Evolutionary conservation across 2,329 filamentous ascomycete species (phyloP), one percentile per base, ranked within the genome.

Genomic region (Aspergillus tanneri): DNA sequence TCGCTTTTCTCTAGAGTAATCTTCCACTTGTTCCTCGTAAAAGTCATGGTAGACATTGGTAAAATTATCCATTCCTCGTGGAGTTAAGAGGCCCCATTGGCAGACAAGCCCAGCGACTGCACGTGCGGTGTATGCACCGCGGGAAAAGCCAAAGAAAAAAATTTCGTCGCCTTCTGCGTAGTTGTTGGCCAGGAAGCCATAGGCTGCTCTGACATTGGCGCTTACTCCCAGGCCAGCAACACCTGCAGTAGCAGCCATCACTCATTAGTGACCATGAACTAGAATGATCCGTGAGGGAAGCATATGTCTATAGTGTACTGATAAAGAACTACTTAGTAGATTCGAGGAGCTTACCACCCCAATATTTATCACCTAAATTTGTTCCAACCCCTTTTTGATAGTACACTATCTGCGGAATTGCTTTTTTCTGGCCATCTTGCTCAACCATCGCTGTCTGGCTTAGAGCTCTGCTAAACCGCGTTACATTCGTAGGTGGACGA

Each of bases 151-250:
- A 45, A 76, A 72, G 49, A 77, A 71, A 57, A 74, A 75, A 41
- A 77, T 74, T 53, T 77, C 69, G 44, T 77, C 78, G 46, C 77
- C 77, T 0, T 69, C 69, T n/a, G 71, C 64, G 54, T 75, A 80
- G 60, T 80, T 81, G 46, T 75, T 75, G n/a, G 73, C 70, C 2
- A 80, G 62, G 57, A 79, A 80, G 5, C 69, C 69, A 44, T 81
- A 64, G 2, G 58, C 61, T 0, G 59, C 54, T 12, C 59, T 54
- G 3, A 63, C 54, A 39, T 64, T 58, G 21, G 60, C 59, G 22
- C 54, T 59, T 18, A 62, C 38, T 16, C 57, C 58, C n/a, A n/a
- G n/a, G n/a, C n/a, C n/a, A n/a, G n/a, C n/a, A n/a, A n/a, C n/a
- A n/a, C n/a, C n/a, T n/a, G n/a, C n/a, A n/a, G n/a, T n/a, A n/a